A percentile compares a stretch with the other conserved stretches of the same genome.
phyloP scores from a whole-genome alignment of 176 grass and related monocot genomes.

The Juncus effusus region DNA sequence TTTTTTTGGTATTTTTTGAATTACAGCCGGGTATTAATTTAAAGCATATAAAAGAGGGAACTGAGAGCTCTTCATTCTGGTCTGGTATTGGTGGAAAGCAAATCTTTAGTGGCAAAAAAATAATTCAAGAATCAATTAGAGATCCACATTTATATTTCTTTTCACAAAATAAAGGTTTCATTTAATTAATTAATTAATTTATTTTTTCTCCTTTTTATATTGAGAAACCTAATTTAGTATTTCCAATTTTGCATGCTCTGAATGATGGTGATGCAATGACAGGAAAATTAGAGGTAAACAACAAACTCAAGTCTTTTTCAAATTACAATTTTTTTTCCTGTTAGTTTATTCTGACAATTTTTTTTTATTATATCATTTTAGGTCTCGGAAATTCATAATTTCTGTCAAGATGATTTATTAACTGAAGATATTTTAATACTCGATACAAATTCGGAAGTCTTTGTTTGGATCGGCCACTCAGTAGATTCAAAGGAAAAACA shows the following conservation, averaged over 20 bases:
- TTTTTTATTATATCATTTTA: slow-evolving; percentile 15
- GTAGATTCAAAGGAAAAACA: slow-evolving; percentile 80
- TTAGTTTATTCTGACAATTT: background rate
- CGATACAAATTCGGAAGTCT: slow-evolving; percentile 73
- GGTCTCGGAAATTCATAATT: slow-evolving; percentile 81
- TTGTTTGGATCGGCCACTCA: slow-evolving; percentile 85
- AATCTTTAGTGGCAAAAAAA: slow-evolving; percentile 50
- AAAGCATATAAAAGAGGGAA: slow-evolving; percentile 85
- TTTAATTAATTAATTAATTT: background rate
- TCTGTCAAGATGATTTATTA: slow-evolving; percentile 96
- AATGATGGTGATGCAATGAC: background rate
- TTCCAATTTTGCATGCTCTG: slow-evolving; percentile 7
- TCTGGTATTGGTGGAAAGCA: slow-evolving; percentile 81
- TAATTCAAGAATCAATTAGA: slow-evolving; percentile 46
- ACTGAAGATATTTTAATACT: slow-evolving; percentile 84
- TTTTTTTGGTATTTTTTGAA: background rate
- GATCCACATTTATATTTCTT: slow-evolving; percentile 84
- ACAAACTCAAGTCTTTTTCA: slow-evolving; percentile 14
- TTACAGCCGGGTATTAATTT: slow-evolving; percentile 56
- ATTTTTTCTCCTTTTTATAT: slow-evolving; percentile 9
- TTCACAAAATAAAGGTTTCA: slow-evolving; percentile 40
- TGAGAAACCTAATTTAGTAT: slow-evolving; percentile 16
- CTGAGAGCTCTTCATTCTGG: slow-evolving; percentile 82
- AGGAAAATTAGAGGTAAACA: slow-evolving; percentile 78
- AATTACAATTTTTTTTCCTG: slow-evolving; percentile 10